These are phyloP conservation scores for Avicennia marina DNA, from an alignment of 257 asterid species.

Conservation along the genomic window DNA sequence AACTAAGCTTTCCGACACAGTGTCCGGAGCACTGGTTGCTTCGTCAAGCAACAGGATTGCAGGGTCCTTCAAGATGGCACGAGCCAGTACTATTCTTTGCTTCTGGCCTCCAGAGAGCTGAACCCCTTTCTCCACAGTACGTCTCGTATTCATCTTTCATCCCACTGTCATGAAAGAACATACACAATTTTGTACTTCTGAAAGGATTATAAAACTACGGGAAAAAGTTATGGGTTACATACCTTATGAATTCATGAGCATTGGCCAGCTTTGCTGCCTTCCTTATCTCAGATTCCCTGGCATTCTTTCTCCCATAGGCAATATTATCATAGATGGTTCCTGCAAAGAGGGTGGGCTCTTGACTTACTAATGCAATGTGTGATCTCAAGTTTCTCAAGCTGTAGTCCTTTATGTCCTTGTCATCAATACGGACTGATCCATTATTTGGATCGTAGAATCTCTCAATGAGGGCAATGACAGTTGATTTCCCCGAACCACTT, in stretches of 20 bases:
- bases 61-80: slow-evolving; percentile 73
- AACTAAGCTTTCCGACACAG: slow-evolving; percentile 67
- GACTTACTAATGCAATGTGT: slow-evolving; percentile 63
- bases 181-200: background rate
- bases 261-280: slow-evolving; percentile 72
- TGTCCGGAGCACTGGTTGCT: slow-evolving; percentile 84
- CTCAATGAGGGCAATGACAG: slow-evolving; percentile 54
- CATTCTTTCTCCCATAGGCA: slow-evolving; percentile 49
- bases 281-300: slow-evolving; percentile 57
- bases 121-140: slow-evolving; percentile 67
- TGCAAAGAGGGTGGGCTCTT: slow-evolving; percentile 70
- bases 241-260: slow-evolving; percentile 84
- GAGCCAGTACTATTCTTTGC: slow-evolving; percentile 73
- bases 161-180: slow-evolving; percentile 40
- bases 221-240: background rate
- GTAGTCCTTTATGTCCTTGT: slow-evolving; percentile 48
- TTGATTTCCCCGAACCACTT: slow-evolving; percentile 74
- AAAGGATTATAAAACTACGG: background rate
- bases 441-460: slow-evolving; percentile 61
- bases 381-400: slow-evolving; percentile 50
- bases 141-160: slow-evolving; percentile 78
- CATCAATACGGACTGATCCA: slow-evolving; percentile 53
- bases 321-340: slow-evolving; percentile 68
- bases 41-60: slow-evolving; percentile 62
- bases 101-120: slow-evolving; percentile 86